phyloP scores from a whole-genome alignment of 1,139 yeast genomes.

The Pichia sp. region DNA sequence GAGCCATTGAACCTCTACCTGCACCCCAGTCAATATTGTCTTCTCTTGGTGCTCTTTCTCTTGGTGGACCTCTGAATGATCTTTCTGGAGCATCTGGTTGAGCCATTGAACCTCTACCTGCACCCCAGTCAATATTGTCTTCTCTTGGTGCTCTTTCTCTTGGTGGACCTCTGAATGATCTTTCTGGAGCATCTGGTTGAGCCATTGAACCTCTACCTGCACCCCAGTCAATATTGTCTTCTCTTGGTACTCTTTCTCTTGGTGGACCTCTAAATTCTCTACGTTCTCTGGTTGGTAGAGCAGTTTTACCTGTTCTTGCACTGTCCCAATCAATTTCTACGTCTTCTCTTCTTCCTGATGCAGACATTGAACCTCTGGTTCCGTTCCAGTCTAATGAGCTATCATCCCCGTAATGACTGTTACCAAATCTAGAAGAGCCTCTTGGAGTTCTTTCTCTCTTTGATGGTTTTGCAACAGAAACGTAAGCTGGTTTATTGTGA shows the following conservation, averaged over 20 bases:
- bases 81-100: too few relatives aligned
- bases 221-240: constrained; percentile 42
- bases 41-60: constrained; percentile 35
- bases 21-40: constrained; percentile 40
- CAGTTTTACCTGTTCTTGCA: constrained; percentile 38
- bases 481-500: constrained; percentile 72
- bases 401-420: constrained; percentile 32
- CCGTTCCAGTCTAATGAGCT: constrained; percentile 44
- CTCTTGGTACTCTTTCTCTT: constrained; percentile 25
- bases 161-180: constrained; percentile 28
- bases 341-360: constrained; percentile 24
- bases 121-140: constrained; percentile 41
- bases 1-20: constrained; percentile 37
- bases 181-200: constrained; percentile 35
- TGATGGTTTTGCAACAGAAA: constrained; percentile 86
- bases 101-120: constrained; percentile 43
- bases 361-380: constrained; percentile 22
- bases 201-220: constrained; percentile 36
- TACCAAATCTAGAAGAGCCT: constrained; percentile 20
- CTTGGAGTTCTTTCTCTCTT: constrained; percentile 25
- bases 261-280: constrained; percentile 18
- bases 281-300: constrained; percentile 25
- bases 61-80: constrained; percentile 26
- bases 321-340: constrained; percentile 43
- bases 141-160: constrained; percentile 31